phyloP scores from a whole-genome alignment of 805 yeast genomes.

The Candida fluviatilis region DNA sequence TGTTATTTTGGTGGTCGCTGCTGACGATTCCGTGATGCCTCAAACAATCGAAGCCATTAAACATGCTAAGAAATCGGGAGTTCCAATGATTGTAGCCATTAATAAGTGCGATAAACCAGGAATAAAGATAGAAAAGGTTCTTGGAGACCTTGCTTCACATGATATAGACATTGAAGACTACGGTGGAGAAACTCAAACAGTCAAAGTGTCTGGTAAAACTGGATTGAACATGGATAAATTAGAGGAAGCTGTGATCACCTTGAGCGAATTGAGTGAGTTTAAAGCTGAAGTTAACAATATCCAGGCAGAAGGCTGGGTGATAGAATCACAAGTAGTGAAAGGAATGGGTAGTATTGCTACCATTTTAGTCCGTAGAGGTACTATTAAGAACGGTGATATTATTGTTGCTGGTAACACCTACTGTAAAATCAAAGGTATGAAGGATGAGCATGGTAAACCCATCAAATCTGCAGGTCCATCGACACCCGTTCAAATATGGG shows the following conservation, averaged over 20 bases:
- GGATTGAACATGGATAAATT: conserved; percentile 86
- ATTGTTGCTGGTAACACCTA: conserved; percentile 83
- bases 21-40: conserved; percentile 97
- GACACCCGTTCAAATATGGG: conserved; percentile 84
- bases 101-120: conserved; percentile 87
- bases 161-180: conserved; percentile 86
- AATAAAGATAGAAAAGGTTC: conserved; percentile 69
- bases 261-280: conserved; percentile 79
- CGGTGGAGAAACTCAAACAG: conserved; percentile 93
- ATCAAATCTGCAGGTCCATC: conserved; percentile 76
- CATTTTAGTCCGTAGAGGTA: conserved; percentile 75
- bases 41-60: conserved; percentile 94
- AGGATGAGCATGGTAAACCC: conserved; percentile 64
- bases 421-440: conserved; percentile 78
- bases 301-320: conserved; percentile 79
- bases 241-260: conserved; percentile 82
- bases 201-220: conserved; percentile 82
- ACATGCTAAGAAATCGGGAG: conserved; percentile 80
- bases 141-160: conserved; percentile 68
- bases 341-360: conserved; percentile 88
- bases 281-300: conserved; percentile 51
- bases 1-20: conserved; percentile 89
- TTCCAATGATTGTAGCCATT: conserved; percentile 84
- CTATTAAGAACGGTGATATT: conserved; percentile 63
- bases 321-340: conserved; percentile 78